Percentiles rank a stretch among this genome's conserved stretches.
These are phyloP conservation scores for Ogataea ramenticola DNA, from an alignment of 805 yeast genomes.

Conservation along the genomic window DNA sequence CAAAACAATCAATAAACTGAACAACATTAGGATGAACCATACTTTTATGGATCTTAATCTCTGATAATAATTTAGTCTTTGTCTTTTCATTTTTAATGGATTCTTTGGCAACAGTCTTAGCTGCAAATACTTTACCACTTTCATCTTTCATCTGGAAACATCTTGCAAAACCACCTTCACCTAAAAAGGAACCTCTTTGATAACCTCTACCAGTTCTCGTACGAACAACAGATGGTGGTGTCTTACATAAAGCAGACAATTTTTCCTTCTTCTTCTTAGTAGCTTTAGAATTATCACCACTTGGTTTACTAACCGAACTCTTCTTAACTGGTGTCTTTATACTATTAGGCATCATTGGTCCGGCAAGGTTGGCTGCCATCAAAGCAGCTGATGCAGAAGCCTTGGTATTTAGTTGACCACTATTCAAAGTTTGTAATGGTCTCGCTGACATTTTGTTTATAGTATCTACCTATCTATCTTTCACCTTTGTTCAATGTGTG, in stretches of 20 bases:
- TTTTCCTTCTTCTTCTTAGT: conserved; percentile 78
- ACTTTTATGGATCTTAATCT: conserved; percentile 89
- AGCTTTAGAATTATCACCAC: conserved; percentile 11
- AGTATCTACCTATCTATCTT: no score
- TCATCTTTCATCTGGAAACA: conserved; percentile 96
- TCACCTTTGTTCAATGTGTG: no score
- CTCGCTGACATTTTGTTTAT: conserved; percentile 23
- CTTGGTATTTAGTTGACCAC: conserved; percentile 43
- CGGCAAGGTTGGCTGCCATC: conserved; percentile 1
- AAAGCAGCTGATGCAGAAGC: conserved; percentile 11
- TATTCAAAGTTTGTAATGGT: conserved; percentile 49
- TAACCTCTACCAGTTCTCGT: conserved; percentile 84
- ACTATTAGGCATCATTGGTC: neutral
- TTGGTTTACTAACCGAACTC: conserved; percentile 20
- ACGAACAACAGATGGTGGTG: conserved; percentile 91
- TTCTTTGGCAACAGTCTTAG: conserved; percentile 95
- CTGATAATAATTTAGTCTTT: conserved; percentile 76
- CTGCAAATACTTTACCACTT: conserved; percentile 82
- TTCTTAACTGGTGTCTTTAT: conserved; percentile 34
- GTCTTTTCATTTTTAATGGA: conserved; percentile 90
- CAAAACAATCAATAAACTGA: conserved; percentile 92
- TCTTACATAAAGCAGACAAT: conserved; percentile 83
- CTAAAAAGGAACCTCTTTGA: conserved; percentile 83
- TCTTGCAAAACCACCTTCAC: conserved; percentile 98
- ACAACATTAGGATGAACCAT: conserved; percentile 87